A percentile compares a stretch with the other conserved stretches of the same genome.
Evolutionary conservation across 2,329 filamentous ascomycete species (phyloP).

Genomic region (Didymellaceae sp.): DNA sequence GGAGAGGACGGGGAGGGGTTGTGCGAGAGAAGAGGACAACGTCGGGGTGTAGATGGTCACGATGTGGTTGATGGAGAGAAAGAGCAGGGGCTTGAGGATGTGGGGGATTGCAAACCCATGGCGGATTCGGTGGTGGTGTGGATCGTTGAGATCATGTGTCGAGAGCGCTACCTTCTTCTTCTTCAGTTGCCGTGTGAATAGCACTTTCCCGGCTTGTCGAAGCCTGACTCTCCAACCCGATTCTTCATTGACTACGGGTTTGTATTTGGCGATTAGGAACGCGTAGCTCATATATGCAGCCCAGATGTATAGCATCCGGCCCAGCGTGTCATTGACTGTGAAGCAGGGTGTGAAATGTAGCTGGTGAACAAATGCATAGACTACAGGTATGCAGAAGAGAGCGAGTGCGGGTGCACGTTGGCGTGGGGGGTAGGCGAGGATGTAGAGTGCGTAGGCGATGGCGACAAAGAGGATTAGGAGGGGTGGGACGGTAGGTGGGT

Average conservation of each 20-base stretch:
- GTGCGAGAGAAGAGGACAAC: conserved; percentile 9
- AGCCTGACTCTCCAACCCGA: neutral
- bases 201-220: neutral
- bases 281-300: conserved; percentile 24
- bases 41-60: neutral
- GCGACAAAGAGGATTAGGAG: neutral
- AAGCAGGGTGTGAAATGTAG: conserved; percentile 8
- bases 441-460: conserved; percentile 15
- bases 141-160: too few species aligned
- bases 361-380: conserved; percentile 20
- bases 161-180: neutral
- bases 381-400: conserved; percentile 15
- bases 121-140: neutral
- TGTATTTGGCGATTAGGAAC: conserved; percentile 15
- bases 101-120: neutral
- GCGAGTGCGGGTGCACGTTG: conserved; percentile 19
- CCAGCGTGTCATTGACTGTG: conserved; percentile 21
- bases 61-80: neutral
- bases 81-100: neutral
- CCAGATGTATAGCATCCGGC: conserved; percentile 30
- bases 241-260: neutral
- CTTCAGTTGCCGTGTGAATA: neutral
- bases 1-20: conserved; percentile 3
- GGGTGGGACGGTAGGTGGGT: neutral
- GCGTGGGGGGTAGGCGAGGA: conserved; percentile 26